A percentile compares a stretch with the other conserved stretches of the same genome.
Conservation (phyloP, 2,329 filamentous ascomycete species). For the Penicillium sp. region DNA sequence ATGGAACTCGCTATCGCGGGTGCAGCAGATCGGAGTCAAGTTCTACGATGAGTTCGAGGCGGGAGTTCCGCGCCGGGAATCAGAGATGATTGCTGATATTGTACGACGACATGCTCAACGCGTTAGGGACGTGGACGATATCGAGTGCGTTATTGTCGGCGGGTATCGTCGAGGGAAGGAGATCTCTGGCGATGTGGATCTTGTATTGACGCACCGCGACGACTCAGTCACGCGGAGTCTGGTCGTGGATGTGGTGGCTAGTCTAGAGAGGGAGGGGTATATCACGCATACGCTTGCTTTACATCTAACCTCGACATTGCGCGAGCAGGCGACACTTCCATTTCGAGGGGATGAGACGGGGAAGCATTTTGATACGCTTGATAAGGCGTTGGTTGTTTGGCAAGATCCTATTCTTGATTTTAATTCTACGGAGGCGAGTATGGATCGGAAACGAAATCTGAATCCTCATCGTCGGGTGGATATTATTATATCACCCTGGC, state of each 20-base stretch:
- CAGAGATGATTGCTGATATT: constrained; percentile 60
- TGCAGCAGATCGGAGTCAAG: constrained; percentile 91
- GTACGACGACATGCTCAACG: constrained; percentile 63
- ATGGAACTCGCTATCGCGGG: constrained; percentile 67
- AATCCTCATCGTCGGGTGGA: constrained; percentile 81
- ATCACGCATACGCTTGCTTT: constrained; percentile 78
- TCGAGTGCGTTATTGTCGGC: constrained; percentile 65
- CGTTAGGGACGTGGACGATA: constrained; percentile 50
- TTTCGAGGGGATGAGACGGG: constrained; percentile 46
- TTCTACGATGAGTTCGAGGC: constrained; percentile 79
- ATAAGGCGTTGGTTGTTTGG: constrained; percentile 93
- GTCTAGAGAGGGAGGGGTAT: constrained; percentile 62
- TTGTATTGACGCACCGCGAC: constrained; percentile 75
- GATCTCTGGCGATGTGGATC: constrained; percentile 73
- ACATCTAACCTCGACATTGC: constrained; percentile 63
- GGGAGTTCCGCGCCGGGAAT: constrained; percentile 67
- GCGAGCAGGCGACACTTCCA: constrained; percentile 62
- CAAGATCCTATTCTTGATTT: constrained; percentile 57
- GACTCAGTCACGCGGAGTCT: constrained; percentile 63
- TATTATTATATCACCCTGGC: constrained; percentile 86
- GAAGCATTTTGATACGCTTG: constrained; percentile 71
- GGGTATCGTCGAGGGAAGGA: constrained; percentile 75
- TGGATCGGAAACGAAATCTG: constrained; percentile 49
- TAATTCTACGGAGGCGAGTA: constrained; percentile 4
- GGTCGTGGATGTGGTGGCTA: constrained; percentile 64